Evolutionary conservation across 2,329 filamentous ascomycete genomes (phyloP), one percentile per base, ranked within the genome.

Genomic region (Fusarium pseudocircinatum): DNA sequence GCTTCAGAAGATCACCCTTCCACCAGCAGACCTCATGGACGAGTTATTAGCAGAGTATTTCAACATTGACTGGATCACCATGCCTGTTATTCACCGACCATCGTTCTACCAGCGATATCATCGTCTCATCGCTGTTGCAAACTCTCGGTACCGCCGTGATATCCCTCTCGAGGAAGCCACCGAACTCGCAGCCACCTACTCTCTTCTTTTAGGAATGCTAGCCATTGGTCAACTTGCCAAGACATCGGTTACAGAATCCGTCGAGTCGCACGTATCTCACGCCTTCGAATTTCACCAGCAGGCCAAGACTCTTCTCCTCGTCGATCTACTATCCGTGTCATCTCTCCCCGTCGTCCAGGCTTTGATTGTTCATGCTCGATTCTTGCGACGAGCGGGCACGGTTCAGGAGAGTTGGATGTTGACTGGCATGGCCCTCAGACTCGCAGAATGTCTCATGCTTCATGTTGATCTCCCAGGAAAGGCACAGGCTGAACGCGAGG

Each of bases 141-240:
- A 78, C 64, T 78, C 77, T 36, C 68, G 77, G 3, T 78, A 78
- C 28, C 77, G 77, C 39, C 75, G 77, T 22, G 77, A 78, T 13
- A 78, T 78, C 2, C 75, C 77, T 2, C 67, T 78, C 24, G 69
- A 75, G 20, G 77, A 78, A 49, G 77, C 77, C 7, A 78, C 69
- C 14, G 77, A 78, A 39, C 69, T 78, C 14, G 75, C 77, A 12
- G 65, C 77, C 2, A 78, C 77, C 6, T 78, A 76, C 26, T 67
- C 67, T 4, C 74, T 78, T 1, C 58, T 78, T 2, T 50, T 78
- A 28, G 77, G 77, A 22, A 78, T 78, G 72, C 72, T 78, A 22
- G 77, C 77, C 36, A 67, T 77, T 50, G 77, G 77, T 0, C 77
- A 78, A 47, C 63, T 75, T 2, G 66, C 73, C 28, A 78, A 74